phyloP scores from a whole-genome alignment of 2,329 filamentous ascomycete genomes.

The Neophaeococcomyces aloes region DNA sequence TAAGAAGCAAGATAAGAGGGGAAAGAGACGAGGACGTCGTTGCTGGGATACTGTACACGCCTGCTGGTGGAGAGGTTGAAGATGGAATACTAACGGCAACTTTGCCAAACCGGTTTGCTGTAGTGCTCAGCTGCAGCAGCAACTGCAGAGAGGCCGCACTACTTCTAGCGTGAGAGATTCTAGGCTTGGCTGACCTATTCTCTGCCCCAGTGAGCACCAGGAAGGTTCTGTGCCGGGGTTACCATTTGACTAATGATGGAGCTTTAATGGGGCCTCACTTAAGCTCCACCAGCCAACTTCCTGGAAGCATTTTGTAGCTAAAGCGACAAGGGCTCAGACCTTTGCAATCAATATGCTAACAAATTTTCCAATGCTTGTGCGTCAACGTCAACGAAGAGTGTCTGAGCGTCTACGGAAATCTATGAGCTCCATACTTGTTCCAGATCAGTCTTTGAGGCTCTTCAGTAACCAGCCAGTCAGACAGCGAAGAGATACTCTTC shows the following conservation, averaged over 20 bases:
- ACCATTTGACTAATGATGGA: too few species aligned
- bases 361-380: too few species aligned
- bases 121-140: not conserved
- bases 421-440: not conserved
- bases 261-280: too few species aligned
- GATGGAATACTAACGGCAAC: not conserved
- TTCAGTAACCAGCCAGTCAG: not conserved
- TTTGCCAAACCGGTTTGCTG: not conserved
- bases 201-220: too few species aligned
- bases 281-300: too few species aligned
- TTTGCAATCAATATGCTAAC: too few species aligned
- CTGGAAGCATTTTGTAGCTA: too few species aligned
- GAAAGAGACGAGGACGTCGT: conserved; percentile 5
- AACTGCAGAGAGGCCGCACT: not conserved
- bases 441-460: not conserved
- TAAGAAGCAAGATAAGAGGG: conserved; percentile 7
- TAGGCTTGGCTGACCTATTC: too few species aligned
- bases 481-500: not conserved
- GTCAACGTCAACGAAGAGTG: too few species aligned
- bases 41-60: conserved; percentile 9
- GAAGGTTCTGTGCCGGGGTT: too few species aligned
- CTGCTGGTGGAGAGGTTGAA: not conserved
- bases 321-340: too few species aligned
- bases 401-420: not conserved
- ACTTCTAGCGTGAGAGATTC: too few species aligned